Evolutionary conservation across 2,329 filamentous ascomycete genomes (phyloP).

Genomic region (Hortaea sp.): DNA sequence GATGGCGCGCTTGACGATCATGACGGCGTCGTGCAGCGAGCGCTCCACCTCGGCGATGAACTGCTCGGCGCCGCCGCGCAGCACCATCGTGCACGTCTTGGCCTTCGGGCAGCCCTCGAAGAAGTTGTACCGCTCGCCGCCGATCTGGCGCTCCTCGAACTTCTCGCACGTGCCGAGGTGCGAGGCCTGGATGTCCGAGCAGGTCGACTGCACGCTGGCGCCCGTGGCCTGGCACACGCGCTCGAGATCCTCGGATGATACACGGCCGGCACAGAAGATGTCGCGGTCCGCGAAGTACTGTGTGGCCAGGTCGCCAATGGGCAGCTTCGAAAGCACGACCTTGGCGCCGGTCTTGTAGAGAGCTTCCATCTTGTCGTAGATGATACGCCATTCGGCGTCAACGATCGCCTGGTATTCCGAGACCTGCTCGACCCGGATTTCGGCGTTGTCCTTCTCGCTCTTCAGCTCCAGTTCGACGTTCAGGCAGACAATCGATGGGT

Average conservation of each 20-base stretch:
- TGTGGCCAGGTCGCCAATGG: conserved; percentile 93
- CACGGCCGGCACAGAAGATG: conserved; percentile 94
- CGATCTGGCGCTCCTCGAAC: conserved; percentile 96
- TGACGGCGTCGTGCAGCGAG: conserved; percentile 95
- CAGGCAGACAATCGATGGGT: conserved; percentile 93
- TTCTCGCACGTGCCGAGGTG: conserved; percentile 81
- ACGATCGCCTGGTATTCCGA: conserved; percentile 99
- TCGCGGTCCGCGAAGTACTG: conserved; percentile 94
- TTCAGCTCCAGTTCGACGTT: conserved; percentile 98
- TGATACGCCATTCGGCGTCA: conserved; percentile 99
- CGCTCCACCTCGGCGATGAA: conserved; percentile 99
- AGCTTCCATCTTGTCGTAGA: conserved; percentile 98
- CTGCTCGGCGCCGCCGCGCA: conserved; percentile 93
- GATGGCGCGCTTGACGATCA: conserved; percentile 98
- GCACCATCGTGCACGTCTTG: conserved; percentile 91
- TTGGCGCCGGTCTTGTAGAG: conserved; percentile 89
- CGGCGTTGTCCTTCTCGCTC: conserved; percentile 98
- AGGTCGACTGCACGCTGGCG: conserved; percentile 86
- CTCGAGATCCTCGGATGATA: conserved; percentile 85
- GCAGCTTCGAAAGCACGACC: conserved; percentile 92
- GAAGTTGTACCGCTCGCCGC: conserved; percentile 95
- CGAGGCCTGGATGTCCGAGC: conserved; percentile 81
- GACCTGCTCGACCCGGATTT: conserved; percentile 95
- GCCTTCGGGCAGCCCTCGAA: conserved; percentile 92
- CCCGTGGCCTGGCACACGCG: conserved; percentile 92